A percentile compares a stretch with the other conserved stretches of the same genome.
These are phyloP conservation scores for Salix brachista DNA, from an alignment of 345 rosid genomes.

Conservation along the genomic window DNA sequence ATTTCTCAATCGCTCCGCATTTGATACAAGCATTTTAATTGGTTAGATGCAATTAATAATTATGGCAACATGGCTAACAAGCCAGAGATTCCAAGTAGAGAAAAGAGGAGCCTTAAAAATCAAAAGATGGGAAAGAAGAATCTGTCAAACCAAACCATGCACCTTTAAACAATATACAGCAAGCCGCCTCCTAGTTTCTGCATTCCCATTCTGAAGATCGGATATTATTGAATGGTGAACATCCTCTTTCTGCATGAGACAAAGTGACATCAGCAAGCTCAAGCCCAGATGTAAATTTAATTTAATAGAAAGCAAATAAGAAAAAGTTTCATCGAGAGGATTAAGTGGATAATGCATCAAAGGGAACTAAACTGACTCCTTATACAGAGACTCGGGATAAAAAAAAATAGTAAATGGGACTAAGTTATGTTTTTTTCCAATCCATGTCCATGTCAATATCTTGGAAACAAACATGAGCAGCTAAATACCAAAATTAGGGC, in stretches of 20 bases:
- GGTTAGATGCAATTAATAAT: not conserved
- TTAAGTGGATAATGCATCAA: not conserved
- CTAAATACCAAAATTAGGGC: not conserved
- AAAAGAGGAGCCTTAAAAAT: not conserved
- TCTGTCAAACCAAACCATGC: constrained; percentile 12
- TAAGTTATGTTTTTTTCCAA: no score
- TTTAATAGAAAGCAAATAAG: constrained; percentile 1
- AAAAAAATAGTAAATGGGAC: not conserved
- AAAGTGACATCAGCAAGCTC: constrained; percentile 8
- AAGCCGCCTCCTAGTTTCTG: constrained; percentile 97
- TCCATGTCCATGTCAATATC: not conserved
- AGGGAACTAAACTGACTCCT: not conserved
- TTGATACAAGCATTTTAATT: not conserved
- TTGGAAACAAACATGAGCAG: no score
- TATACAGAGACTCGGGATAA: not conserved
- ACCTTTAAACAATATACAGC: constrained; percentile 99
- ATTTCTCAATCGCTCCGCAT: not conserved
- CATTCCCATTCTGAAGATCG: constrained; percentile 97
- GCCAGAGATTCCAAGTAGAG: not conserved
- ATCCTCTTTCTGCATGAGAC: constrained; percentile 78
- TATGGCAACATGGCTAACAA: not conserved
- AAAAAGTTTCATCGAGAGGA: not conserved
- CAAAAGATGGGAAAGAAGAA: constrained; percentile 3
- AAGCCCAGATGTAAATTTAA: not conserved
- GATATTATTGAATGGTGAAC: constrained; percentile 98